Percentiles rank a stretch among this genome's conserved stretches.
Conservation (phyloP, 495 filamentous ascomycete species). For the Penicillium cosmopolitanum region DNA sequence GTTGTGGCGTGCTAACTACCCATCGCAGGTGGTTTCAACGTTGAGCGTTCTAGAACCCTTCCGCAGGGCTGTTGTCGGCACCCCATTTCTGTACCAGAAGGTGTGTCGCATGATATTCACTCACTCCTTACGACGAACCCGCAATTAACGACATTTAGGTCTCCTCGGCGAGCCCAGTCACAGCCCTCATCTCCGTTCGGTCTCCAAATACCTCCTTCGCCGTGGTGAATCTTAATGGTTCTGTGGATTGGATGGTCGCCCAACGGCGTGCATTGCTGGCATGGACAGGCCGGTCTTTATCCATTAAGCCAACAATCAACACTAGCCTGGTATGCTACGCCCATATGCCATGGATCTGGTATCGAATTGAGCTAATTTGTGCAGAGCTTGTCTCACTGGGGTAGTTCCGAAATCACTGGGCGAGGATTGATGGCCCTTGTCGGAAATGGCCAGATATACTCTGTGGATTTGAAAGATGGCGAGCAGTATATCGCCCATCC, state of each 20-base stretch:
- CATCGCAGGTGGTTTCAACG: conserved; percentile 73
- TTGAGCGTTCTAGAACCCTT: conserved; percentile 86
- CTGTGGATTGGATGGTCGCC: conserved; percentile 92
- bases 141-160: conserved; percentile 49
- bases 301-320: conserved; percentile 73
- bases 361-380: conserved; percentile 41
- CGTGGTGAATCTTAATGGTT: conserved; percentile 86
- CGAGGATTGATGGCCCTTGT: conserved; percentile 83
- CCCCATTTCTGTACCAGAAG: conserved; percentile 94
- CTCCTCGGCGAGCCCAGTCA: conserved; percentile 81
- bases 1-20: conserved; percentile 7
- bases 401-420: conserved; percentile 82
- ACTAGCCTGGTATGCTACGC: conserved; percentile 60
- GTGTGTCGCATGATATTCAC: conserved; percentile 29
- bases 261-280: conserved; percentile 85
- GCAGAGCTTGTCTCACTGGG: conserved; percentile 85
- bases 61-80: conserved; percentile 71
- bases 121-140: background rate
- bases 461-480: conserved; percentile 71
- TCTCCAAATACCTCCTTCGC: conserved; percentile 82
- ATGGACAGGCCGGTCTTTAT: conserved; percentile 91
- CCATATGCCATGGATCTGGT: background rate
- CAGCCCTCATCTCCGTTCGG: conserved; percentile 83
- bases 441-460: conserved; percentile 84
- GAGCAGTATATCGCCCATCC: conserved; percentile 90